These are phyloP conservation scores for Physaria fendleri DNA, from an alignment of 345 rosid genomes.

Conservation along the genomic window DNA sequence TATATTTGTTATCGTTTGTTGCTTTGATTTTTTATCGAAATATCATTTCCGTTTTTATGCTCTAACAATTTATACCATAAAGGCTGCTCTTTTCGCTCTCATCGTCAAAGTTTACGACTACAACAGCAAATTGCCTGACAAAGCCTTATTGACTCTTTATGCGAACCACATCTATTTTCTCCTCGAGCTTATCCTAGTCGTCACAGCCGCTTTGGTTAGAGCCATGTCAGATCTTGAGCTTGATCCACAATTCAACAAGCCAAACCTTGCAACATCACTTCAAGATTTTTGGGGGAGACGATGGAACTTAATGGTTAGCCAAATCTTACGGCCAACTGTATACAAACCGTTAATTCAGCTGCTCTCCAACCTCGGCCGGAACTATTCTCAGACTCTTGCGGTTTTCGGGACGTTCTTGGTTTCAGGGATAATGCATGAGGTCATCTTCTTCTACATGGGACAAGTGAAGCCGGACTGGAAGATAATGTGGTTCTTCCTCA, in stretches of 20 bases:
- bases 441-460: constrained; percentile 48
- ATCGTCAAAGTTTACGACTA: constrained; percentile 22
- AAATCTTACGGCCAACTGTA: constrained; percentile 53
- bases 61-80: constrained; percentile 36
- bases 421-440: constrained; percentile 61
- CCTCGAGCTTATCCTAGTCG: constrained; percentile 40
- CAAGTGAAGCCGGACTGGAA: constrained; percentile 35
- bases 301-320: too few relatives aligned
- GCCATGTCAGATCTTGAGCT: constrained; percentile 28
- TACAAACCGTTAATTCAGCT: constrained; percentile 35
- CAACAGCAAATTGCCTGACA: constrained; percentile 30
- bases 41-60: too few relatives aligned
- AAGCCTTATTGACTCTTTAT: constrained; percentile 28
- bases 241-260: constrained; percentile 48
- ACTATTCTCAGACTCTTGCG: too few relatives aligned
- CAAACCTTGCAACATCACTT: too few relatives aligned
- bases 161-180: constrained; percentile 35
- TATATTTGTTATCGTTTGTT: too few relatives aligned
- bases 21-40: too few relatives aligned
- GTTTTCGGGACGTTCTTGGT: too few relatives aligned
- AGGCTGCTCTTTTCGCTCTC: constrained; percentile 28
- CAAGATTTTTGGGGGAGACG: too few relatives aligned
- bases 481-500: constrained; percentile 52
- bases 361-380: too few relatives aligned
- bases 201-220: constrained; percentile 34